Percentiles rank a stretch among this genome's conserved stretches.
phyloP scores from a whole-genome alignment of 257 asterid genomes.

The Solanum pinnatisectum region DNA sequence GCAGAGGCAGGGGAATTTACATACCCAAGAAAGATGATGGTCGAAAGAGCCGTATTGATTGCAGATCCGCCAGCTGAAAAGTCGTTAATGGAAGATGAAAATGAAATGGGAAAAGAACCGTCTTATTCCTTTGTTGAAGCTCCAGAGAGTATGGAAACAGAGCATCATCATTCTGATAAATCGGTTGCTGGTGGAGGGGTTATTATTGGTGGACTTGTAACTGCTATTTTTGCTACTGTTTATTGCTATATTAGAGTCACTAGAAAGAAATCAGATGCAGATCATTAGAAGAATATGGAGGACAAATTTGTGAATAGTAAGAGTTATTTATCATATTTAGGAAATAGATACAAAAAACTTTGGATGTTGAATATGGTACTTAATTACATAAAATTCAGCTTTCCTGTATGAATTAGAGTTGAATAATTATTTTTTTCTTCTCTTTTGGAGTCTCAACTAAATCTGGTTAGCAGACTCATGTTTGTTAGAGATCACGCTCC shows the following conservation, averaged over 20 bases:
- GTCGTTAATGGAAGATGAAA: neutral
- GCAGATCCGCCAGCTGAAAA: conserved; percentile 39
- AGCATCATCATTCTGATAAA: conserved; percentile 42
- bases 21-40: neutral
- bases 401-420: neutral
- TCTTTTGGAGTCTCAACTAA: too few species aligned
- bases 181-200: conserved; percentile 67
- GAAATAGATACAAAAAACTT: neutral
- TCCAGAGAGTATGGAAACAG: conserved; percentile 27
- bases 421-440: too few species aligned
- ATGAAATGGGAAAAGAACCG: conserved; percentile 4
- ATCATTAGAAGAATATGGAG: neutral
- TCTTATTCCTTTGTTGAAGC: conserved; percentile 25
- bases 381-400: neutral
- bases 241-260: conserved; percentile 71
- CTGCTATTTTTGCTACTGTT: conserved; percentile 59
- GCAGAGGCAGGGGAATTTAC: neutral
- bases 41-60: neutral
- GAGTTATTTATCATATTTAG: neutral
- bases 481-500: too few species aligned
- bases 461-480: too few species aligned
- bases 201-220: conserved; percentile 68
- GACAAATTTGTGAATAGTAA: neutral
- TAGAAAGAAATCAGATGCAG: conserved; percentile 14
- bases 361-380: neutral